phyloP scores from a whole-genome alignment of 225 moss, liverwort and hornwort genomes.

The Rhytidiadelphus loreus region DNA sequence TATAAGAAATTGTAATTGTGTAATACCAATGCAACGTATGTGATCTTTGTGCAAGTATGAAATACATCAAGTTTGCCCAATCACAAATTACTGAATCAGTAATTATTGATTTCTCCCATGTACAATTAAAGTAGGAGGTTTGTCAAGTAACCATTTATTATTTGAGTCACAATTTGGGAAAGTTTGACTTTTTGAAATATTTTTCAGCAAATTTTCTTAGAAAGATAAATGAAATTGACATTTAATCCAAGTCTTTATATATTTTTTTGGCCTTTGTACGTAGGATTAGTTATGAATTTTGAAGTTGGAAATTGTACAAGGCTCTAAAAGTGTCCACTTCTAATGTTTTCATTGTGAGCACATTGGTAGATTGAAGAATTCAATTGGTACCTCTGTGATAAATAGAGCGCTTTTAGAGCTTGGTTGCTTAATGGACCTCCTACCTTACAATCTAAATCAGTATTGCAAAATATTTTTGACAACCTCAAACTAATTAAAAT shows the following conservation, averaged over 20 bases:
- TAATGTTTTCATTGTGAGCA: background rate
- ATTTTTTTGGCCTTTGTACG: background rate
- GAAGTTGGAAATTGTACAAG: background rate
- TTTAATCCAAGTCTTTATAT: background rate
- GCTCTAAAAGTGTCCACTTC: background rate
- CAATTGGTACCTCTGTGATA: background rate
- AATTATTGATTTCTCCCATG: too few relatives aligned
- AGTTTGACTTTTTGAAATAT: background rate
- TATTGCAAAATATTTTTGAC: background rate
- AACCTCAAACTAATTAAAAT: background rate
- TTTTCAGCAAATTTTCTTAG: background rate
- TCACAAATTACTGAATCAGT: too few relatives aligned
- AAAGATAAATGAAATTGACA: background rate
- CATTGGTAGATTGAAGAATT: background rate
- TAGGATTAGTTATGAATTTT: background rate
- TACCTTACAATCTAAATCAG: background rate
- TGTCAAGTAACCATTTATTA: accelerated
- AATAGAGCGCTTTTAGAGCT: background rate
- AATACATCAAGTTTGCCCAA: too few relatives aligned
- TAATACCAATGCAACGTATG: too few relatives aligned
- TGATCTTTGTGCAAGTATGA: too few relatives aligned
- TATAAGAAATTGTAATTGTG: too few relatives aligned
- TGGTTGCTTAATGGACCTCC: background rate
- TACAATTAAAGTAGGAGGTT: too few relatives aligned
- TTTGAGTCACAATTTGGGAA: accelerated